Percentiles rank a stretch among this genome's conserved stretches.
phyloP scores from a whole-genome alignment of 208 protist species.

The Leishmania guyanensis region DNA sequence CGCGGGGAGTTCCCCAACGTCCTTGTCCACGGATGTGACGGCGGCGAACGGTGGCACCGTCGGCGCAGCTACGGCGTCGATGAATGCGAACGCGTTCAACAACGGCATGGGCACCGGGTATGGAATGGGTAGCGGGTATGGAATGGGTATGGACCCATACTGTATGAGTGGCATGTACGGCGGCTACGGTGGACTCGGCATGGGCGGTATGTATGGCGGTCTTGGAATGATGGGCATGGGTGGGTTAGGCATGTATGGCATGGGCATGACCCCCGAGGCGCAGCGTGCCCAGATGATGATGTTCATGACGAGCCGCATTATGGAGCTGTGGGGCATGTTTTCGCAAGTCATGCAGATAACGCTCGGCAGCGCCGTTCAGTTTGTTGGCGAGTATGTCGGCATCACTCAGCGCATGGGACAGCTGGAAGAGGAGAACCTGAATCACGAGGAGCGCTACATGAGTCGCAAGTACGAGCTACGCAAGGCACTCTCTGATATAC shows the following conservation, averaged over 20 bases:
- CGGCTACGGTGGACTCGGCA: conserved; percentile 35
- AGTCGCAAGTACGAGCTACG: conserved; percentile 38
- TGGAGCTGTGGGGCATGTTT: conserved; percentile 89
- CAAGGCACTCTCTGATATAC: conserved; percentile 43
- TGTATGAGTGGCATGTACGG: conserved; percentile 23
- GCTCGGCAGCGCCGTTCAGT: conserved; percentile 80
- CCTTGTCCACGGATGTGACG: neutral
- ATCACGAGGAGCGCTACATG: conserved; percentile 51
- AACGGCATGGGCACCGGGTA: neutral
- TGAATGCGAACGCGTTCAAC: conserved; percentile 4
- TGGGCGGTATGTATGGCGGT: conserved; percentile 44
- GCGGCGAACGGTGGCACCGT: neutral
- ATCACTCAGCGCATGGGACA: conserved; percentile 66
- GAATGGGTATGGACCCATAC: conserved; percentile 24
- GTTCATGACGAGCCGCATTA: conserved; percentile 82
- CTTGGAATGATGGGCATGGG: conserved; percentile 64
- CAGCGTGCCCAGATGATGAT: conserved; percentile 90
- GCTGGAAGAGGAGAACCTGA: conserved; percentile 57
- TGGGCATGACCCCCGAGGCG: conserved; percentile 82
- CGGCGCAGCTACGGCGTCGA: neutral
- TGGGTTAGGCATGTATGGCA: conserved; percentile 69
- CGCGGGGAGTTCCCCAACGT: neutral
- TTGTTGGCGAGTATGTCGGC: conserved; percentile 80
- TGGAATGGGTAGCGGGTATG: conserved; percentile 10
- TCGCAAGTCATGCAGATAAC: conserved; percentile 86